A percentile compares a stretch with the other conserved stretches of the same genome.
Conservation (phyloP, 805 yeast species). For the Phaffomyces opuntiae region DNA sequence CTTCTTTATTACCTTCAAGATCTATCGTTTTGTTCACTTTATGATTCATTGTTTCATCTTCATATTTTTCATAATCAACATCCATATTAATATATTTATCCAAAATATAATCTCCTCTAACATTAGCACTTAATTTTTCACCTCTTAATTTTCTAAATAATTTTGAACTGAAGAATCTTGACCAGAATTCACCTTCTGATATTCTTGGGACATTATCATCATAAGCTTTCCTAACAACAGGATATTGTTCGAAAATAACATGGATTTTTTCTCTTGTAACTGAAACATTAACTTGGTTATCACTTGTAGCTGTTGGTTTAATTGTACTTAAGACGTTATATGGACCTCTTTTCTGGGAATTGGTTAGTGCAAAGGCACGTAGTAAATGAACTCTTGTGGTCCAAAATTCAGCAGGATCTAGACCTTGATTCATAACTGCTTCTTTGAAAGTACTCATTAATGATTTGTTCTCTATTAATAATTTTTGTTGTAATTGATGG, state of each 20-base stretch:
- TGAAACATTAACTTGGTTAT: constrained; percentile 88
- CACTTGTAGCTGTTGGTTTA: constrained; percentile 87
- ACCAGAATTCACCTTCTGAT: constrained; percentile 92
- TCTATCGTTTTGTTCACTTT: constrained; percentile 69
- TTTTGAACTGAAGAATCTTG: constrained; percentile 86
- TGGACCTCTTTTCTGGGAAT: constrained; percentile 83
- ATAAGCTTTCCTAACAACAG: constrained; percentile 83
- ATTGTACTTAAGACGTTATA: constrained; percentile 91
- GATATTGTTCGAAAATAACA: constrained; percentile 88
- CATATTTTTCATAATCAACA: constrained; percentile 45
- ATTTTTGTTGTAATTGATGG: constrained; percentile 68
- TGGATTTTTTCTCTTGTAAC: constrained; percentile 86
- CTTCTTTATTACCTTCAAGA: constrained; percentile 72
- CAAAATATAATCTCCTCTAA: constrained; percentile 75
- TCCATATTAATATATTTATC: constrained; percentile 78
- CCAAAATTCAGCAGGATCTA: constrained; percentile 86
- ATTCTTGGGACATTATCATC: constrained; percentile 86
- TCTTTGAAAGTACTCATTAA: constrained; percentile 77
- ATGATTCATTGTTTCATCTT: constrained; percentile 34
- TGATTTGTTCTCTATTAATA: constrained; percentile 60
- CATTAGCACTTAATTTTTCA: constrained; percentile 67
- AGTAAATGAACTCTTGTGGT: constrained; percentile 68
- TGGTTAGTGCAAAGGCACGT: constrained; percentile 79
- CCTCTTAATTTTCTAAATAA: constrained; percentile 85
- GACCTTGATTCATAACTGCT: constrained; percentile 71